These are phyloP conservation scores for Chenopodium berlandieri DNA, from an alignment of 148 eudicot genomes.

Conservation along the genomic window DNA sequence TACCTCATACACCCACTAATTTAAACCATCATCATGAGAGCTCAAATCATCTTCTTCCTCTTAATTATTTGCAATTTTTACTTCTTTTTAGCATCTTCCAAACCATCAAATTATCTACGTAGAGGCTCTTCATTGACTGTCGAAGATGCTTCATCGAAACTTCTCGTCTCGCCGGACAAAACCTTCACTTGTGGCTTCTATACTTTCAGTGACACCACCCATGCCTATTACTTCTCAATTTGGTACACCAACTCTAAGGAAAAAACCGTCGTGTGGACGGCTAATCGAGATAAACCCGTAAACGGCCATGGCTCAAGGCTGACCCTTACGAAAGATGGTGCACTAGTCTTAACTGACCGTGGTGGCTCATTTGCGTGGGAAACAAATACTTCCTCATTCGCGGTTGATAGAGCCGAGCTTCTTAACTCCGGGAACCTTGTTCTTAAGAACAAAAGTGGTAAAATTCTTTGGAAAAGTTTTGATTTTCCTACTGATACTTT, in stretches of 20 bases:
- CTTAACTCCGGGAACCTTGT: constrained; percentile 48
- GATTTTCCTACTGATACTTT: constrained; percentile 67
- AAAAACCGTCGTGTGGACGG: constrained; percentile 42
- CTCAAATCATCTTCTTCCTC: constrained; percentile 37
- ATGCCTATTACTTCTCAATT: constrained; percentile 38
- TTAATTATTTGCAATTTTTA: not conserved
- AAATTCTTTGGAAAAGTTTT: constrained; percentile 51
- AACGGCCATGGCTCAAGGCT: constrained; percentile 35
- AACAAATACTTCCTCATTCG: constrained; percentile 35
- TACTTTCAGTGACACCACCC: not conserved
- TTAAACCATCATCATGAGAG: constrained; percentile 17
- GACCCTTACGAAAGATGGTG: constrained; percentile 25
- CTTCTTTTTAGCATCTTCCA: not conserved
- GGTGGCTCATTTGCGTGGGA: constrained; percentile 47
- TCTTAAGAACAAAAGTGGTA: constrained; percentile 30
- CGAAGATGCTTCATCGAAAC: constrained; percentile 19
- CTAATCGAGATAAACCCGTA: constrained; percentile 45
- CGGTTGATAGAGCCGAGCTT: constrained; percentile 33
- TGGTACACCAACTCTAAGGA: constrained; percentile 34
- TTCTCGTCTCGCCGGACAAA: constrained; percentile 30
- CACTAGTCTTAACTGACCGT: constrained; percentile 34
- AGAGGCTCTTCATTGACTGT: constrained; percentile 34
- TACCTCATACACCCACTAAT: no score
- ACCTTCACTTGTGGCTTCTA: constrained; percentile 50
- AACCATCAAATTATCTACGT: constrained; percentile 6